These are phyloP conservation scores for Plasmodium knowlesi DNA, from an alignment of 169 alveolate species.

Conservation along the genomic window DNA sequence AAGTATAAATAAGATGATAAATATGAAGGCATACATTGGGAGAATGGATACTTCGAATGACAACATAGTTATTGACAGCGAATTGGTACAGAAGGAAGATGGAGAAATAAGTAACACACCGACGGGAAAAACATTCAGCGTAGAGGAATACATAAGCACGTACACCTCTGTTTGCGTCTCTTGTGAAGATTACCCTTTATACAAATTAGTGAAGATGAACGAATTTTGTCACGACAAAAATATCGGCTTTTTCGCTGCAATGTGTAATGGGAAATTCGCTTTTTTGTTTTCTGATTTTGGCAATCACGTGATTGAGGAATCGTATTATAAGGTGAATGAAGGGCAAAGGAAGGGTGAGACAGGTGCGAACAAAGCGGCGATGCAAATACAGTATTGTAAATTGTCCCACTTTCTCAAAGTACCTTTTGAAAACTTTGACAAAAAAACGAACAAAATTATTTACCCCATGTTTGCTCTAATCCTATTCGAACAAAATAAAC, in stretches of 20 bases:
- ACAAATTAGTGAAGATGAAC: slow-evolving; percentile 75
- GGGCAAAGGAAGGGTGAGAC: slow-evolving; percentile 43
- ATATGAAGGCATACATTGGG: slow-evolving; percentile 70
- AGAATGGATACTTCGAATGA: slow-evolving; percentile 35
- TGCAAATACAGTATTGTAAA: slow-evolving; percentile 77
- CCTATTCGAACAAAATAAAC: slow-evolving; percentile 48
- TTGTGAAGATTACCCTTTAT: slow-evolving; percentile 77
- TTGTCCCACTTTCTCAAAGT: slow-evolving; percentile 74
- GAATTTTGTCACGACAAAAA: slow-evolving; percentile 75
- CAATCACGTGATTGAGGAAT: slow-evolving; percentile 77
- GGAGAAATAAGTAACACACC: background rate
- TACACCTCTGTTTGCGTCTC: slow-evolving; percentile 77
- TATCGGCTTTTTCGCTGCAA: slow-evolving; percentile 78
- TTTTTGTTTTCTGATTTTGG: slow-evolving; percentile 81
- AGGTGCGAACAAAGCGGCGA: slow-evolving; percentile 23
- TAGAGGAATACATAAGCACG: slow-evolving; percentile 16
- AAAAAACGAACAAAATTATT: slow-evolving; percentile 50
- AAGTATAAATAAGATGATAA: slow-evolving; percentile 69
- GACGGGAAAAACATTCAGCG: background rate
- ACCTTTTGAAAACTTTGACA: slow-evolving; percentile 41
- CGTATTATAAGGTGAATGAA: slow-evolving; percentile 37
- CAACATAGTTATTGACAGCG: slow-evolving; percentile 23
- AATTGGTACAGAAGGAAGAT: slow-evolving; percentile 25
- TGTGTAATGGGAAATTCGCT: slow-evolving; percentile 79
- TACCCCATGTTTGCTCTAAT: slow-evolving; percentile 75